Percentiles rank a stretch among this genome's conserved stretches.
These are phyloP conservation scores for Prototheca wickerhamii DNA, from an alignment of 163 green algal genomes.

Conservation along the genomic window DNA sequence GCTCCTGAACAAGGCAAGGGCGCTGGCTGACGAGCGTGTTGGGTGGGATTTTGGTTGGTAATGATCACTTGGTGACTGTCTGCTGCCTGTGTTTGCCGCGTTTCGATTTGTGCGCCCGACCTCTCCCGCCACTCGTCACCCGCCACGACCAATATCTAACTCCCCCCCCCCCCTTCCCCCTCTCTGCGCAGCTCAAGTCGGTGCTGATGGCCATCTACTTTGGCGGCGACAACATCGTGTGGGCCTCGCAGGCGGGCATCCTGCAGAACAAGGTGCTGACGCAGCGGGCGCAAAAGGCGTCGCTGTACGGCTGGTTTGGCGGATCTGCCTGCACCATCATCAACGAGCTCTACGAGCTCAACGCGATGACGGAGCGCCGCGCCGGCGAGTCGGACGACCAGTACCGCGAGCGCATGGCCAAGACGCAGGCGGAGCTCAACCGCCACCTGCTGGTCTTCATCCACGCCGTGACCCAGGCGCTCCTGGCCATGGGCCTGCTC, in stretches of 20 bases:
- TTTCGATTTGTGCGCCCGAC: too few species aligned
- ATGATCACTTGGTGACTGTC: too few species aligned
- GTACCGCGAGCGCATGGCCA: conserved; percentile 47
- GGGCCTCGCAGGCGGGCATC: conserved; percentile 76
- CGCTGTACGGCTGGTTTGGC: conserved; percentile 66
- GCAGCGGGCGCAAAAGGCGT: conserved; percentile 55
- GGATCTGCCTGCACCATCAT: conserved; percentile 58
- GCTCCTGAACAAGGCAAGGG: conserved; percentile 63
- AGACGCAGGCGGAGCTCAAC: conserved; percentile 51
- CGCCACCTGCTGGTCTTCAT: conserved; percentile 49
- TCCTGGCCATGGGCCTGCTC: conserved; percentile 72
- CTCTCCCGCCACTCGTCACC: too few species aligned
- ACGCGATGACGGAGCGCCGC: conserved; percentile 16
- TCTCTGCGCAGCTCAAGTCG: conserved; percentile 54
- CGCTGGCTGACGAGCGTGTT: too few species aligned
- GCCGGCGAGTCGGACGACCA: conserved; percentile 54
- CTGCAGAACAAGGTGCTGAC: conserved; percentile 55
- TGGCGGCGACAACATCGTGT: conserved; percentile 82
- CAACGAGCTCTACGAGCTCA: conserved; percentile 41
- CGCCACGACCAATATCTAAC: not conserved
- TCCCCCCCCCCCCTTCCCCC: not conserved
- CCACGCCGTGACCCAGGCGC: conserved; percentile 57
- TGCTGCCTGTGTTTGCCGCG: too few species aligned
- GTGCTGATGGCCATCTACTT: conserved; percentile 88
- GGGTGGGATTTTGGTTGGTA: too few species aligned